Base-by-base conservation (phyloP, 1,284 basidiomycete species). In the Papiliotrema nemorosa region DNA sequence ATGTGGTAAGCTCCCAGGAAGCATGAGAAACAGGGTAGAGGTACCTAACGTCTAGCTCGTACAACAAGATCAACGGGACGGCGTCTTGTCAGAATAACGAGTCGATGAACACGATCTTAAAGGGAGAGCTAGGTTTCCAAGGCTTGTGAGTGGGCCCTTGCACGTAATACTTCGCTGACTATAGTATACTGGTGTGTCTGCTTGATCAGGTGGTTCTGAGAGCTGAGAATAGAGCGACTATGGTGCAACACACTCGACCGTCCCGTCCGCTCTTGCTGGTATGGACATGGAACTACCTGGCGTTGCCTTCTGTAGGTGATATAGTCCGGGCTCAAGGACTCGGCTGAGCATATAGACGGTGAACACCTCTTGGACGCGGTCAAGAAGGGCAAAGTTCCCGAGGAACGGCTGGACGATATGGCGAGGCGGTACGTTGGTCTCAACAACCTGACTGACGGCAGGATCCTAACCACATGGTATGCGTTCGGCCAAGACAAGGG, bases 1-100 rank as follows among this genome's bases (percentile, higher is more conserved):
- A 79, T 79, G 78, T 77, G 75, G 60, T 67, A 22, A 47, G 55
- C 38, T 9, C 5, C 5, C 14, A 33, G 16, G 37, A 33, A 10
- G 9, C 31, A 33, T 33, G 16, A 10, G 10, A 9, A 33, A 33
- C 16, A 33, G 10, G 31, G 16, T 33, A 16, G 16, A 33, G 31
- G 31, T 16, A 25, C 35, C 48, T 52, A 44, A 39, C 38, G 18
- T 18, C 12, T 27, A 64, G 65, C 62, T 68, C 67, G 75, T 86
- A 83, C 21, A 81, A 85, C 48, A 69, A 81, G 33, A 76, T 90
- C 63, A 91, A 92, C 69, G 82, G 82, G 29, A 87, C 85, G 0
- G 86, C 84, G 53, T 84, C 87, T 1, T 90, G 88, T 70, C 83
- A 88, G 68, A 89, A 88, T 64, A 79, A 84, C 63, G 80, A 84